A percentile compares a stretch with the other conserved stretches of the same genome.
Conservation (phyloP, 2,329 filamentous ascomycete genomes). For the Cladosporium sp. region DNA sequence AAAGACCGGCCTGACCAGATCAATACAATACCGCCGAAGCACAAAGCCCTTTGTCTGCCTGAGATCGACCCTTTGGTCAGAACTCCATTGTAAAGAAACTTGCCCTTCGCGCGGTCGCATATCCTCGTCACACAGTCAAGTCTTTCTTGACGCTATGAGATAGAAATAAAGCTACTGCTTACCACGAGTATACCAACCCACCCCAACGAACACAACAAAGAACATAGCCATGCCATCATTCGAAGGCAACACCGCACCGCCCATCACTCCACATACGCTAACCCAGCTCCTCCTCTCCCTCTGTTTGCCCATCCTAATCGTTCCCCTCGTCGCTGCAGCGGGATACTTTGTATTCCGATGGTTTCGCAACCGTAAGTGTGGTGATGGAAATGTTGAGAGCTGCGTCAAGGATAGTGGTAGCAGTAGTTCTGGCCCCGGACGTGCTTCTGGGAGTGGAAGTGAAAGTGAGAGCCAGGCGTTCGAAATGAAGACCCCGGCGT, state of each 20-base stretch:
- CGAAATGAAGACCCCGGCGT: background rate
- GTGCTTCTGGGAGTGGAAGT: background rate
- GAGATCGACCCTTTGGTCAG: no score
- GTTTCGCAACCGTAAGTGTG: background rate
- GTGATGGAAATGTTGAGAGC: background rate
- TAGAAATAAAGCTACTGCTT: no score
- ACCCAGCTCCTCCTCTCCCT: constrained; percentile 2
- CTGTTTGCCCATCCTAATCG: background rate
- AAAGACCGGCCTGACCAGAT: background rate
- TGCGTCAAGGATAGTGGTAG: background rate
- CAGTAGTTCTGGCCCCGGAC: no score
- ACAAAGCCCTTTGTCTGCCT: no score
- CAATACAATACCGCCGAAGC: background rate
- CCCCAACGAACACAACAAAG: no score
- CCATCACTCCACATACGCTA: background rate
- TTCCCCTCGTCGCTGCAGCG: background rate
- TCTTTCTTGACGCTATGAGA: no score
- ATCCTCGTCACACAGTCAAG: no score
- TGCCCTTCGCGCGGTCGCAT: no score
- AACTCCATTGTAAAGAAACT: no score
- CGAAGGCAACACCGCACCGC: background rate
- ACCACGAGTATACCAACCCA: no score
- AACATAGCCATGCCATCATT: no score
- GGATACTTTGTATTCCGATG: background rate
- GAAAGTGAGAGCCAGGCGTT: background rate